Evolutionary conservation across 441 rosid genomes (phyloP).

Genomic region (Adansonia gregorii): DNA sequence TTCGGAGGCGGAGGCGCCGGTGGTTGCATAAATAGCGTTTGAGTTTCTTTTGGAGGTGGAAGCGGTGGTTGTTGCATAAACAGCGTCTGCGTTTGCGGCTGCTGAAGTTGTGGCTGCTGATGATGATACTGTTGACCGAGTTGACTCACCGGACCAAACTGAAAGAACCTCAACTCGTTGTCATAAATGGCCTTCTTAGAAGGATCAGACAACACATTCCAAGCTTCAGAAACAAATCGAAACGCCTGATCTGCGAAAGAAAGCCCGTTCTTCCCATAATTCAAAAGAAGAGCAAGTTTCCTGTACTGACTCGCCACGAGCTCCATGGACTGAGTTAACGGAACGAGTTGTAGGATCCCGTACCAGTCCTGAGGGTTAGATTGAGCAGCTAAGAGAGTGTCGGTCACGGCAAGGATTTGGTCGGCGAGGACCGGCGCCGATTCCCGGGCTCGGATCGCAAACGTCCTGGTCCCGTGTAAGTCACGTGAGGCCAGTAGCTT

Average conservation of each 20-base stretch:
- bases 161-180: constrained; percentile 66
- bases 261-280: constrained; percentile 60
- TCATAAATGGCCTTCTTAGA: constrained; percentile 71
- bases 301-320: constrained; percentile 77
- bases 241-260: constrained; percentile 80
- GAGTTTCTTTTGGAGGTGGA: constrained; percentile 12
- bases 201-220: constrained; percentile 76
- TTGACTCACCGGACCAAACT: constrained; percentile 45
- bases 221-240: constrained; percentile 74
- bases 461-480: constrained; percentile 72
- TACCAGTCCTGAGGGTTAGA: constrained; percentile 69
- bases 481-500: constrained; percentile 80
- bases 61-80: constrained; percentile 21
- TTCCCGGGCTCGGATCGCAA: constrained; percentile 81
- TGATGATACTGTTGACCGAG: constrained; percentile 36
- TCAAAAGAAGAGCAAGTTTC: constrained; percentile 68
- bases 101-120: constrained; percentile 29
- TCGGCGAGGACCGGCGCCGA: constrained; percentile 69
- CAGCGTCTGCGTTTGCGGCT: constrained; percentile 16
- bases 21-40: constrained; percentile 22
- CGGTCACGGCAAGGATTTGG: constrained; percentile 76
- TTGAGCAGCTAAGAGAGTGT: constrained; percentile 67
- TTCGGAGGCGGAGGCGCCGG: constrained; percentile 17
- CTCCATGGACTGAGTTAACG: constrained; percentile 62
- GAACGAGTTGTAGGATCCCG: constrained; percentile 71